phyloP scores from a whole-genome alignment of 345 rosid species.

The Populus ilicifolia region DNA sequence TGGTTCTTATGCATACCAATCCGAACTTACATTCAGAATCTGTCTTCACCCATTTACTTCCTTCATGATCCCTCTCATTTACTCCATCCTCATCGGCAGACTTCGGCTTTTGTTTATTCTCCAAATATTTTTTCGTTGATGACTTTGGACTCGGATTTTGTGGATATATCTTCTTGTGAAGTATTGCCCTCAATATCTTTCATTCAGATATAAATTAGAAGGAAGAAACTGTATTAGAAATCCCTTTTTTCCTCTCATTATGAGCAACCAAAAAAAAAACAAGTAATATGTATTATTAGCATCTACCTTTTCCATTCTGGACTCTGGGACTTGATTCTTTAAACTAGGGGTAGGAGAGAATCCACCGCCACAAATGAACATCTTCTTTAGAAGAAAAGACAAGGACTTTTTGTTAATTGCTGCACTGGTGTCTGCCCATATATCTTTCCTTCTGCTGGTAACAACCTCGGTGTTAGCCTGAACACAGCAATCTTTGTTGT shows the following conservation, averaged over 20 bases:
- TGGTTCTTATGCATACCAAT: too few species aligned
- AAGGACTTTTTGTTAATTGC: slow-evolving; percentile 44
- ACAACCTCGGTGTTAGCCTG: slow-evolving; percentile 7
- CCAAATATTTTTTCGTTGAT: slow-evolving; percentile 38
- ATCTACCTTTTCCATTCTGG: slow-evolving; percentile 65
- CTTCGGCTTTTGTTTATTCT: slow-evolving; percentile 23
- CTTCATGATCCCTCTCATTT: slow-evolving; percentile 31
- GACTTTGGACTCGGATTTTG: slow-evolving; percentile 37
- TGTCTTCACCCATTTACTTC: slow-evolving; percentile 75
- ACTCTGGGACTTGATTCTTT: slow-evolving; percentile 51
- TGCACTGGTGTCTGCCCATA: slow-evolving; percentile 16
- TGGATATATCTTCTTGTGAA: slow-evolving; percentile 72
- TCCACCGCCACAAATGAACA: slow-evolving; percentile 57
- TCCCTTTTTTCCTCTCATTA: too few species aligned
- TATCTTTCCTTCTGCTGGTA: slow-evolving; percentile 25
- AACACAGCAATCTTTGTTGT: slow-evolving; percentile 6
- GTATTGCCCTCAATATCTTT: slow-evolving; percentile 59
- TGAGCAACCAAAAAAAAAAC: too few species aligned
- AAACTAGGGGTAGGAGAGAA: slow-evolving; percentile 46
- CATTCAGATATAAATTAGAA: background rate
- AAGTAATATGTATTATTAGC: background rate
- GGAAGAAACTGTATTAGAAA: too few species aligned
- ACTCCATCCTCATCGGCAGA: slow-evolving; percentile 28
- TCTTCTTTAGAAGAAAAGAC: slow-evolving; percentile 63
- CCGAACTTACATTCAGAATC: slow-evolving; percentile 75